Percentiles rank a stretch among this genome's conserved stretches.
Conservation (phyloP, 768 basidiomycete genomes). For the Leccinum sublutescens region DNA sequence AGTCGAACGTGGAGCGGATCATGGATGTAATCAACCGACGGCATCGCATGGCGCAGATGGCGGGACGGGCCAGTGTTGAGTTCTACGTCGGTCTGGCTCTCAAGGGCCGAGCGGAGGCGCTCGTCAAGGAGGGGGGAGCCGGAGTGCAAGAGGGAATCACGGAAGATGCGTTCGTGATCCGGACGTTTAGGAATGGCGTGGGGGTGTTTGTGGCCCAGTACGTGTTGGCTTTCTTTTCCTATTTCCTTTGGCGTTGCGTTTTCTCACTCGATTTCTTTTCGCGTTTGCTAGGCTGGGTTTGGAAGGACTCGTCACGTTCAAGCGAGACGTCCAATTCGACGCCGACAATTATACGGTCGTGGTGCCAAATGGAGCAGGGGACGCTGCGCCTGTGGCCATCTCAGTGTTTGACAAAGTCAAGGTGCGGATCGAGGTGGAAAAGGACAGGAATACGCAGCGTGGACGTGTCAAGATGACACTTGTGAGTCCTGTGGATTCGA, state of each 20-base stretch:
- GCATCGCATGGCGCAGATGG: conserved; percentile 97
- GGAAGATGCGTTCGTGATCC: conserved; percentile 91
- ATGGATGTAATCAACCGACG: conserved; percentile 86
- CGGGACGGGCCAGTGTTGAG: conserved; percentile 92
- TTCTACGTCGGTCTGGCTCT: conserved; percentile 95
- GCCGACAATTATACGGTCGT: conserved; percentile 86
- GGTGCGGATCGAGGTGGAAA: conserved; percentile 88
- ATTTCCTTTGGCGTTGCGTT: not conserved
- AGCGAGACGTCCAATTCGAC: conserved; percentile 85
- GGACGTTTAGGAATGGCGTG: conserved; percentile 91
- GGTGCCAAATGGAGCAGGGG: conserved; percentile 43
- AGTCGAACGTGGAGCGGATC: conserved; percentile 81
- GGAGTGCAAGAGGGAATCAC: conserved; percentile 40
- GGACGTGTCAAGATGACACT: conserved; percentile 87
- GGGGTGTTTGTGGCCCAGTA: conserved; percentile 96
- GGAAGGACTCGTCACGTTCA: conserved; percentile 86
- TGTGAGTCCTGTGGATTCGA: conserved; percentile 39
- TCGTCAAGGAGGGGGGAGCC: conserved; percentile 27
- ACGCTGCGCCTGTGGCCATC: conserved; percentile 51
- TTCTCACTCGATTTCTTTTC: not conserved
- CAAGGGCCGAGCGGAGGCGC: conserved; percentile 55
- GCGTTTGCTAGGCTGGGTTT: conserved; percentile 46
- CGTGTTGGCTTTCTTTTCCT: conserved; percentile 30
- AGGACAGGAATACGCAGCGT: conserved; percentile 91
- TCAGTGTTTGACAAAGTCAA: conserved; percentile 93